phyloP scores from a whole-genome alignment of 2,329 filamentous ascomycete genomes.

The Fusarium sterilihyphosum region DNA sequence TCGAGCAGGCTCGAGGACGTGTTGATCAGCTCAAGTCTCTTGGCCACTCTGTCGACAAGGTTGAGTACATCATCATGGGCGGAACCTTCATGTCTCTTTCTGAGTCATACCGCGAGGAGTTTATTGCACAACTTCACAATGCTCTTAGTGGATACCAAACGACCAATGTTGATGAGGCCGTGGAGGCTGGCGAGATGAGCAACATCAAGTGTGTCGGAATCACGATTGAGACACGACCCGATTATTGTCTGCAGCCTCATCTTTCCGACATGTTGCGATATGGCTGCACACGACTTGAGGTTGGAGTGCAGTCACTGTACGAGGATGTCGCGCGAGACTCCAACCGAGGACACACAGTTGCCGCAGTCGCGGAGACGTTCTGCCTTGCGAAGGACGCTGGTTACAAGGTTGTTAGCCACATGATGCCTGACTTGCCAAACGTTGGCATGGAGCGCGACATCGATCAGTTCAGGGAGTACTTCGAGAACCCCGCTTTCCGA shows the following conservation, averaged over 20 bases:
- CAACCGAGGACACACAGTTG: conserved; percentile 95
- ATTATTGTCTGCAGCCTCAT: conserved; percentile 97
- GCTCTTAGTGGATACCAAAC: conserved; percentile 96
- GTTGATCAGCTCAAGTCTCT: conserved; percentile 97
- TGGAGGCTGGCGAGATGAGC: conserved; percentile 93
- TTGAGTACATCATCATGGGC: conserved; percentile 99
- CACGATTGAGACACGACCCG: conserved; percentile 95
- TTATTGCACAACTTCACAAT: conserved; percentile 96
- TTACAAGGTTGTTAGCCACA: conserved; percentile 98
- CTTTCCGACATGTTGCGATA: conserved; percentile 97
- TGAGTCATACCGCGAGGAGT: conserved; percentile 88
- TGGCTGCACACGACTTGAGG: conserved; percentile 91
- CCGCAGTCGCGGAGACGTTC: conserved; percentile 95
- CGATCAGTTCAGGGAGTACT: conserved; percentile 97
- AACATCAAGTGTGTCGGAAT: conserved; percentile 98
- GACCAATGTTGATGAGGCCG: conserved; percentile 92
- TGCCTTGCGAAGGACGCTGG: conserved; percentile 97
- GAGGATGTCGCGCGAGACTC: conserved; percentile 99
- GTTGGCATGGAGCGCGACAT: conserved; percentile 98
- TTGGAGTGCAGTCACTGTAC: conserved; percentile 96
- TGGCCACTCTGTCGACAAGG: conserved; percentile 97
- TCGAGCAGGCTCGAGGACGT: conserved; percentile 93
- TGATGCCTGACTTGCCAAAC: conserved; percentile 99
- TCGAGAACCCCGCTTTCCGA: conserved; percentile 93
- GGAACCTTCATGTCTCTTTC: conserved; percentile 98